Percentiles rank a stretch among this genome's conserved stretches.
Evolutionary conservation across 2,329 filamentous ascomycete genomes (phyloP).

Genomic region (Fusarium decemcellulare): DNA sequence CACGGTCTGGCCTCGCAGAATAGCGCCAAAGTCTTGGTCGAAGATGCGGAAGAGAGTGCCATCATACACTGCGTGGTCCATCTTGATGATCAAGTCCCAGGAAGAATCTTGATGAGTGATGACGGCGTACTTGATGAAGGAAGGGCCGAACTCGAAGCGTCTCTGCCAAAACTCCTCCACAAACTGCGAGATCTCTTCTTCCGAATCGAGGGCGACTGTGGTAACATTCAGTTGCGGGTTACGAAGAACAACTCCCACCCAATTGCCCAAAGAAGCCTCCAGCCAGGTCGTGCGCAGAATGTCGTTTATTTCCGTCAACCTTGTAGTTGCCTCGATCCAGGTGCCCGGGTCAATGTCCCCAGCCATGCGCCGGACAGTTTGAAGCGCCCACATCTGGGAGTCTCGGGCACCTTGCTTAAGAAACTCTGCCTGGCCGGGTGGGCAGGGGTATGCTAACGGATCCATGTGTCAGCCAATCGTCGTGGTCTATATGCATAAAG

Average conservation of each 20-base stretch:
- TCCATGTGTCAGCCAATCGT: neutral
- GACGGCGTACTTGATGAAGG: conserved; percentile 53
- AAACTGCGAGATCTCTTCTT: conserved; percentile 40
- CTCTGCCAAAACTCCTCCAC: conserved; percentile 44
- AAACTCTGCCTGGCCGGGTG: conserved; percentile 49
- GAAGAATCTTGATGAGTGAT: conserved; percentile 42
- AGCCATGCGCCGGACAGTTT: conserved; percentile 42
- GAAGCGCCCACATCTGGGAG: conserved; percentile 42
- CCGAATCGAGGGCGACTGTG: conserved; percentile 26
- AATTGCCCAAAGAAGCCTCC: conserved; percentile 23
- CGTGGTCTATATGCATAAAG: neutral
- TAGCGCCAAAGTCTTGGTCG: conserved; percentile 50
- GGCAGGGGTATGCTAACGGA: conserved; percentile 43
- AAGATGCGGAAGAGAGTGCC: conserved; percentile 55
- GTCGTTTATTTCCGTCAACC: conserved; percentile 39
- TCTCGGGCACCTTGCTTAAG: conserved; percentile 41
- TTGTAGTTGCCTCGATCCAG: conserved; percentile 38
- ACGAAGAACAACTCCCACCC: conserved; percentile 42
- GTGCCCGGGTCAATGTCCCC: conserved; percentile 25
- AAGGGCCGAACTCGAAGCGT: conserved; percentile 49
- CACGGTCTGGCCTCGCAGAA: conserved; percentile 27
- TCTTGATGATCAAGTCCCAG: conserved; percentile 50
- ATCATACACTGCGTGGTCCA: conserved; percentile 49
- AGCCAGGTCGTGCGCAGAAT: conserved; percentile 45
- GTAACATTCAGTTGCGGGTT: conserved; percentile 26